A percentile compares a stretch with the other conserved stretches of the same genome.
Evolutionary conservation across 2,329 filamentous ascomycete species (phyloP).

Genomic region (Macrophomina pseudophaseolina): DNA sequence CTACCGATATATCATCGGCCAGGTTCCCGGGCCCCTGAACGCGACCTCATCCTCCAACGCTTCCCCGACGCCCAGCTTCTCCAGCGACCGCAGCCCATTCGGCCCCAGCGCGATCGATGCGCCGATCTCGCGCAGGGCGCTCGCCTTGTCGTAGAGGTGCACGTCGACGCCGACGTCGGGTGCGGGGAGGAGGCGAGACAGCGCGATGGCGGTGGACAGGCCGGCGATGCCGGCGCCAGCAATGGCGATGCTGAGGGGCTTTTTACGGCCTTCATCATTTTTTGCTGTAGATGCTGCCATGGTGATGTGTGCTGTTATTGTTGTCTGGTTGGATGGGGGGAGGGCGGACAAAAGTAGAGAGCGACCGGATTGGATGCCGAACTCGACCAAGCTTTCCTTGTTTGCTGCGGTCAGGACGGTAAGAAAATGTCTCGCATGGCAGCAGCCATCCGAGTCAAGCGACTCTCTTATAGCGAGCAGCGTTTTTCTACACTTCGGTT

Average conservation of each 20-base stretch:
- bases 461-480: background rate
- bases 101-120: conserved; percentile 47
- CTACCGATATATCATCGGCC: conserved; percentile 45
- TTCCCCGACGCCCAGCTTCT: conserved; percentile 42
- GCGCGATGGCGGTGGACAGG: conserved; percentile 44
- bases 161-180: conserved; percentile 37
- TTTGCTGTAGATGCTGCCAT: no score
- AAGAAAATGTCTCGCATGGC: conserved; percentile 1
- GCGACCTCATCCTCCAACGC: conserved; percentile 41
- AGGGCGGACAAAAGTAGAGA: no score
- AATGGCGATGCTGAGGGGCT: conserved; percentile 37
- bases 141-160: conserved; percentile 44
- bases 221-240: conserved; percentile 48
- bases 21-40: conserved; percentile 38
- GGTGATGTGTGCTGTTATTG: no score
- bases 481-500: background rate
- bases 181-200: conserved; percentile 31
- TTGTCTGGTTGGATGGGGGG: no score
- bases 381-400: background rate
- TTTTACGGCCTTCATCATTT: no score
- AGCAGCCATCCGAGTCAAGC: no score
- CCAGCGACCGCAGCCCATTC: conserved; percentile 35
- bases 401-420: no score
- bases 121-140: conserved; percentile 44
- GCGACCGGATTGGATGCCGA: no score